A percentile compares a stretch with the other conserved stretches of the same genome.
Conservation (phyloP, 768 basidiomycete species). For the Russula emetica region DNA sequence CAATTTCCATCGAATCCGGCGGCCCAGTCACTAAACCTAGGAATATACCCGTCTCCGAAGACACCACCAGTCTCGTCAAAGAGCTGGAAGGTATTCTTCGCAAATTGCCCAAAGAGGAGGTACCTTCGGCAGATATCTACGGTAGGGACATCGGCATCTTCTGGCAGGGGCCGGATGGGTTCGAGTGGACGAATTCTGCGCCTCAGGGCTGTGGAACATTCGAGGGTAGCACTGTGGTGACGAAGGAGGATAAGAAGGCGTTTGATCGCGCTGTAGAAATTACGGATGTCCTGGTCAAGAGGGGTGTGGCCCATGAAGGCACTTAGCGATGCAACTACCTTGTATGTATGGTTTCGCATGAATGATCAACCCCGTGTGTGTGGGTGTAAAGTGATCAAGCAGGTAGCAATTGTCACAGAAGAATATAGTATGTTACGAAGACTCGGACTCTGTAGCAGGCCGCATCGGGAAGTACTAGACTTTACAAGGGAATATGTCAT, state of each 20-base stretch:
- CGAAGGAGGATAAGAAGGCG: slow-evolving; percentile 57
- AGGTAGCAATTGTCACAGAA: background rate
- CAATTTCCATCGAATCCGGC: slow-evolving; percentile 49
- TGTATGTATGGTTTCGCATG: background rate
- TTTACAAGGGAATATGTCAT: background rate
- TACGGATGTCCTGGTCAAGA: slow-evolving; percentile 45
- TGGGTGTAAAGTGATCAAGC: background rate
- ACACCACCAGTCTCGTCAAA: slow-evolving; percentile 43
- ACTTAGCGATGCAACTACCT: background rate
- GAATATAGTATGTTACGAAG: no score
- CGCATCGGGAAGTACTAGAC: background rate
- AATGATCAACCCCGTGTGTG: no score
- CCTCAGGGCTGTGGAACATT: slow-evolving; percentile 59
- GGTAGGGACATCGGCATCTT: slow-evolving; percentile 62
- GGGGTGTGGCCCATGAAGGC: slow-evolving; percentile 26
- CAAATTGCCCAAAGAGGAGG: slow-evolving; percentile 49
- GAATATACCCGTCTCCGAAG: slow-evolving; percentile 37
- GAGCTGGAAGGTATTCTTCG: slow-evolving; percentile 61
- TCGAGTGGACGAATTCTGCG: slow-evolving; percentile 59
- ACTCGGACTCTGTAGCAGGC: no score
- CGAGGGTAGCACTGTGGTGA: slow-evolving; percentile 42
- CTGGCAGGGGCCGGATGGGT: slow-evolving; percentile 49
- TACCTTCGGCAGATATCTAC: slow-evolving; percentile 66
- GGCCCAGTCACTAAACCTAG: slow-evolving; percentile 43
- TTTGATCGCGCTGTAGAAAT: slow-evolving; percentile 71